Percentiles rank a stretch among this genome's conserved stretches.
phyloP scores from a whole-genome alignment of 2,329 filamentous ascomycete species.

The Fusarium brachygibbosum region DNA sequence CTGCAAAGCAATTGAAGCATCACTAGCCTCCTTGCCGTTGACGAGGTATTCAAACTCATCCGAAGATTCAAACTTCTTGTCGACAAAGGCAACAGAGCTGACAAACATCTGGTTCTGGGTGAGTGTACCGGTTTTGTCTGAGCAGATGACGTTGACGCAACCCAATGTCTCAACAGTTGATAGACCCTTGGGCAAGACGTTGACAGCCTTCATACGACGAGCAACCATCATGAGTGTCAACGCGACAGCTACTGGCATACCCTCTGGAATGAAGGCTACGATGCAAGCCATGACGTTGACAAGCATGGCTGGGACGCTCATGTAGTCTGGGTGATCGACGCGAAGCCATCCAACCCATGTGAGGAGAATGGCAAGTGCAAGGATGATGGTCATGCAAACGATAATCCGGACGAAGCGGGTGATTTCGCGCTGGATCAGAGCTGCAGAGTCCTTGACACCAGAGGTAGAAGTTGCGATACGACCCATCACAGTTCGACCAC shows the following conservation, averaged over 20 bases:
- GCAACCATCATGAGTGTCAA: constrained; percentile 60
- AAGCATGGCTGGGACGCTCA: constrained; percentile 60
- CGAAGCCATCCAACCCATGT: constrained; percentile 61
- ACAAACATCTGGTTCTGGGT: constrained; percentile 62
- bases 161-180: constrained; percentile 60
- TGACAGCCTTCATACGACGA: constrained; percentile 58
- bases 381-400: constrained; percentile 54
- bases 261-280: constrained; percentile 58
- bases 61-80: constrained; percentile 47
- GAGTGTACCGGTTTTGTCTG: constrained; percentile 59
- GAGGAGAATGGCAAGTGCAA: constrained; percentile 59
- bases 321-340: constrained; percentile 54
- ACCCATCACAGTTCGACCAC: constrained; percentile 58
- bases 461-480: constrained; percentile 57
- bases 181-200: constrained; percentile 59
- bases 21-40: neutral
- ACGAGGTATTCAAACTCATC: constrained; percentile 44
- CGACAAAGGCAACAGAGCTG: constrained; percentile 55
- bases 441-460: constrained; percentile 54
- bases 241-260: constrained; percentile 57
- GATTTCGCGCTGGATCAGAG: constrained; percentile 60
- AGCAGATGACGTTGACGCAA: constrained; percentile 61
- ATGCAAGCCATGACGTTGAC: constrained; percentile 62
- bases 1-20: constrained; percentile 19
- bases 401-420: constrained; percentile 61